Conservation (phyloP, 768 basidiomycete species). For the Russula virescens region DNA sequence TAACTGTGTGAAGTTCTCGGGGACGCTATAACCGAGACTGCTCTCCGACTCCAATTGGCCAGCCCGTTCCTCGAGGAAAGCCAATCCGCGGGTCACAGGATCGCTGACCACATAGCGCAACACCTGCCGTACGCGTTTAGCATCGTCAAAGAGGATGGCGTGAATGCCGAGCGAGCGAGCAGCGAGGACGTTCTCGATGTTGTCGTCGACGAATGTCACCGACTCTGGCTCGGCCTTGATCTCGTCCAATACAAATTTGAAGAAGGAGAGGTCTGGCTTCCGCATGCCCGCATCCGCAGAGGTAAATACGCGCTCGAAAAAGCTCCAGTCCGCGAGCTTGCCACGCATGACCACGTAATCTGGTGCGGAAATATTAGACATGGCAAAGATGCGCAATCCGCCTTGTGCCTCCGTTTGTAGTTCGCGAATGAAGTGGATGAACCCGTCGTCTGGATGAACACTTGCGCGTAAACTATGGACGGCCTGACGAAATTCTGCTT, state of each 20-base stretch:
- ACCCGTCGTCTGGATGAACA: conserved; percentile 38
- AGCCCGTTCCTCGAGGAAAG: conserved; percentile 39
- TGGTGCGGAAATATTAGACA: conserved; percentile 56
- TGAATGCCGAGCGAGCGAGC: conserved; percentile 52
- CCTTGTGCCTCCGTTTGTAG: conserved; percentile 37
- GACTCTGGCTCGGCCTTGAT: conserved; percentile 41
- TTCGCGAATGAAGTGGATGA: conserved; percentile 43
- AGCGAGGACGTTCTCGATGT: conserved; percentile 51
- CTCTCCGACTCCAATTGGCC: conserved; percentile 42
- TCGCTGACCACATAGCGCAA: conserved; percentile 45
- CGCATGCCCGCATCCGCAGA: conserved; percentile 49
- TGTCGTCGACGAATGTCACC: conserved; percentile 56
- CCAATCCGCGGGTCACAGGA: conserved; percentile 39
- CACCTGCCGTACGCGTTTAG: conserved; percentile 37
- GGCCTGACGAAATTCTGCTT: conserved; percentile 38
- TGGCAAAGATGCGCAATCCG: conserved; percentile 42
- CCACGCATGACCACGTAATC: conserved; percentile 44
- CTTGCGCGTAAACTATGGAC: conserved; percentile 46
- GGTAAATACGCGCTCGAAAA: conserved; percentile 49
- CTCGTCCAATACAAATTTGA: conserved; percentile 42
- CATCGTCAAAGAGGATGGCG: conserved; percentile 47
- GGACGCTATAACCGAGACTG: conserved; percentile 34
- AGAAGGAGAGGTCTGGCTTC: conserved; percentile 52
- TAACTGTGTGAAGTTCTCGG: conserved; percentile 55
- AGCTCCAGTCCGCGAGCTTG: conserved; percentile 43